Conservation (phyloP, 345 rosid species). For the Eucalyptus virginea region DNA sequence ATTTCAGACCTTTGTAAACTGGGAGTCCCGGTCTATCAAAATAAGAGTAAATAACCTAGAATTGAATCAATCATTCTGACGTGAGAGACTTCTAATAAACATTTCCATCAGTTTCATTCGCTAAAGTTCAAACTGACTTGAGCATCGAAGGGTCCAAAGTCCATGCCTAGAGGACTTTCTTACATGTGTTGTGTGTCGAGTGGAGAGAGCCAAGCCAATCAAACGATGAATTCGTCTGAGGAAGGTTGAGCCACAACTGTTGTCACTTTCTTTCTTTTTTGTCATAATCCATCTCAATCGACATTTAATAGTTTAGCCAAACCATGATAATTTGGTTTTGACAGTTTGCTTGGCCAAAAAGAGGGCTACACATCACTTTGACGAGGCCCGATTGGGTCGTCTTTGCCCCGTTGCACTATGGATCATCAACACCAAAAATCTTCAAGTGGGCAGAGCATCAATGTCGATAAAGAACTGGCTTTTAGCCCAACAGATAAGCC, state of each 20-base stretch:
- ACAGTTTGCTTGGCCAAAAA: not conserved
- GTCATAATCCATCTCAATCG: not conserved
- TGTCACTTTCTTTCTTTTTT: not conserved
- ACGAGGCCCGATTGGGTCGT: not conserved
- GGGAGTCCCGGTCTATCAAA: not conserved
- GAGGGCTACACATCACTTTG: not conserved
- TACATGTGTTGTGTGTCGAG: not conserved
- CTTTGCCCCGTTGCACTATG: not conserved
- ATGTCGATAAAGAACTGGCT: not conserved
- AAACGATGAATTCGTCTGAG: not conserved
- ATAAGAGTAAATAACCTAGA: not conserved
- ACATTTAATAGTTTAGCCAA: not conserved
- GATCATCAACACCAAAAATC: not conserved
- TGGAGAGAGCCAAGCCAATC: not conserved
- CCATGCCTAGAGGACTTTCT: not conserved
- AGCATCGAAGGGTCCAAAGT: not conserved
- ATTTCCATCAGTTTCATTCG: not conserved
- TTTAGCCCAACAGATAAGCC: not conserved
- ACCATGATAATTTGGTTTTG: not conserved
- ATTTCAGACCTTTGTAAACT: not conserved
- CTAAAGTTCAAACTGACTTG: not conserved
- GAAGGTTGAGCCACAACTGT: not conserved
- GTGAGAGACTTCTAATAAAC: not conserved
- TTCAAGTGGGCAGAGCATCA: not conserved
- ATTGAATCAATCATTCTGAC: not conserved